Conservation (phyloP, 768 basidiomycete genomes). For the Hemileccinum rubropunctum region DNA sequence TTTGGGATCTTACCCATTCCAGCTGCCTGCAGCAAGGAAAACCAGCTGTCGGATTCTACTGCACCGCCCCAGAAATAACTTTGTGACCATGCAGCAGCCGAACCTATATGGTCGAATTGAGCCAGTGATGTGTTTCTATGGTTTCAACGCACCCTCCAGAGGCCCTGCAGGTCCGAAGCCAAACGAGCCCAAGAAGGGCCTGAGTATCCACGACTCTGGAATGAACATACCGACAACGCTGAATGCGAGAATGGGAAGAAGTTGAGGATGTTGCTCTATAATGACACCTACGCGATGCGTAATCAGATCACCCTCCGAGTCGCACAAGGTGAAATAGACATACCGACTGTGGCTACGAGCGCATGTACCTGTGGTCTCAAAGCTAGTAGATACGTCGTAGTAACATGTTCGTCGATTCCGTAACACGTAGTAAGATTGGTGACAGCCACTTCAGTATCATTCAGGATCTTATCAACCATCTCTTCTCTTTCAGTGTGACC, state of each 20-base stretch:
- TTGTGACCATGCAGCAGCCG: constrained; percentile 13
- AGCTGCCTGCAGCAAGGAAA: constrained; percentile 14
- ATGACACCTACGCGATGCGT: constrained; percentile 6
- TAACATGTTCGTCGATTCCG: constrained; percentile 4
- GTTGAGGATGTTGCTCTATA: constrained; percentile 8
- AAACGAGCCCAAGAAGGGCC: constrained; percentile 9
- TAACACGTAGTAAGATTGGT: background rate
- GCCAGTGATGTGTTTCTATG: too few relatives aligned
- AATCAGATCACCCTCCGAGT: background rate
- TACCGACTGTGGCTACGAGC: constrained; percentile 11
- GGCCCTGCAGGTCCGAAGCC: constrained; percentile 18
- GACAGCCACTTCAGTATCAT: constrained; percentile 3
- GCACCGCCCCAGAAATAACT: background rate
- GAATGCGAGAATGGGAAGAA: constrained; percentile 4
- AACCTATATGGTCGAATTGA: constrained; percentile 4
- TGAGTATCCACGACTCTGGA: constrained; percentile 14
- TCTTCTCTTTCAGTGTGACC: constrained; percentile 1
- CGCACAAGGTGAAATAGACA: background rate
- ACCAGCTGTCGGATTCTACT: constrained; percentile 8
- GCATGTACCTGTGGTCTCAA: constrained; percentile 7
- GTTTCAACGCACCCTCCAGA: constrained; percentile 6
- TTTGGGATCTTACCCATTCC: constrained; percentile 9
- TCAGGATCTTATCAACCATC: constrained; percentile 7
- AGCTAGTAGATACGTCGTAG: background rate
- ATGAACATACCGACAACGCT: constrained; percentile 4